phyloP scores from a whole-genome alignment of 2,329 filamentous ascomycete species.

The Fusarium globosum region DNA sequence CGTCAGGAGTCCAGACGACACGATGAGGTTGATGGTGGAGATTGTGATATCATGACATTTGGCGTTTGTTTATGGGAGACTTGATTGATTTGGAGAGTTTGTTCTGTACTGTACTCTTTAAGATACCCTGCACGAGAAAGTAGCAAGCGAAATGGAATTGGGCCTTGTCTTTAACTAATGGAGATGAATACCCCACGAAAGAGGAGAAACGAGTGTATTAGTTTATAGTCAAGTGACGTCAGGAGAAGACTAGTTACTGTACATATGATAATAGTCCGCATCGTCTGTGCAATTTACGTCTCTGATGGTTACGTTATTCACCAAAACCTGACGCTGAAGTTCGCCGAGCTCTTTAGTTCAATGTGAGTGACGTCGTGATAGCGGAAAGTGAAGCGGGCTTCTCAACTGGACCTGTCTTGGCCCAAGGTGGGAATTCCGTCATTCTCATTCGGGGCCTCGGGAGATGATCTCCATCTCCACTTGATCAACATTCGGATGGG shows the following conservation, averaged over 20 bases:
- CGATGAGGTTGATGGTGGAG: slow-evolving; percentile 10
- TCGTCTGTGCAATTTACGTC: slow-evolving; percentile 7
- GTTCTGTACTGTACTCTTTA: slow-evolving; percentile 32
- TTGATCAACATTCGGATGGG: slow-evolving; percentile 25
- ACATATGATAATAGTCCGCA: neutral
- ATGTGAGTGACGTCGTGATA: slow-evolving; percentile 23
- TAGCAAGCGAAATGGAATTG: slow-evolving; percentile 35
- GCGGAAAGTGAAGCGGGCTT: slow-evolving; percentile 11
- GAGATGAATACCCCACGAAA: slow-evolving; percentile 18
- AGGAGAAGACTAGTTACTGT: slow-evolving; percentile 4
- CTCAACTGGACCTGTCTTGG: slow-evolving; percentile 3
- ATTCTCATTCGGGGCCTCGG: slow-evolving; percentile 20
- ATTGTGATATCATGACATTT: slow-evolving; percentile 13
- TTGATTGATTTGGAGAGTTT: slow-evolving; percentile 18
- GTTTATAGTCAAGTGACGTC: slow-evolving; percentile 23
- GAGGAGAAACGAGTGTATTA: neutral
- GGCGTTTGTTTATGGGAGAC: slow-evolving; percentile 29
- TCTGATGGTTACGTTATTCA: slow-evolving; percentile 10
- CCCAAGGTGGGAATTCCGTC: slow-evolving; percentile 23
- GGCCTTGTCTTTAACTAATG: slow-evolving; percentile 17
- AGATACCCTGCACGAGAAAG: slow-evolving; percentile 43
- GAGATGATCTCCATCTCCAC: slow-evolving; percentile 33
- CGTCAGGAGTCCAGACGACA: slow-evolving; percentile 35
- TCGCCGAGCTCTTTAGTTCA: slow-evolving; percentile 1
- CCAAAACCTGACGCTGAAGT: slow-evolving; percentile 6